Evolutionary conservation across 106 monocot genomes (phyloP), one percentile per base, ranked within the genome.

Genomic region (Vanilla planifolia): DNA sequence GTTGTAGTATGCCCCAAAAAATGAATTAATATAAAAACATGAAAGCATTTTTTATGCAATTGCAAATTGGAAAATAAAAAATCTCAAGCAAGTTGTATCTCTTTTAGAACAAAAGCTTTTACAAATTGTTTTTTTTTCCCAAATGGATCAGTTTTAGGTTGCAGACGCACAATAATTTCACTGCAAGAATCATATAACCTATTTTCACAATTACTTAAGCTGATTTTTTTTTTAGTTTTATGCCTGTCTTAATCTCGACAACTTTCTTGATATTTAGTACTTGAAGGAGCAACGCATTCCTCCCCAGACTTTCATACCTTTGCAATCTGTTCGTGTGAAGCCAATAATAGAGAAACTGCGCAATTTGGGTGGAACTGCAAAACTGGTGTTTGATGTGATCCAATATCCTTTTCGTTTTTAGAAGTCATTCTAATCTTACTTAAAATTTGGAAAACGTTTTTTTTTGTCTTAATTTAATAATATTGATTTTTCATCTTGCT

Each of bases 261-360:
- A 28, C 35, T 35, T 55, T 2, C 42, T 62, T 73, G 59, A 69
- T 36, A 21, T 73, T 47, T 70, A 98, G 98, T 98, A 98, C 69
- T 80, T 98, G 79, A 98, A 92, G 79, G 98, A 98, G 43, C 87
- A 98, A 34, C 84, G 79, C 14, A 76, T 85, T 58, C 98, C 98
- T 70, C 92, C 98, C 44, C 73, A 77, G 75, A 92, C 98, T 45
- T 98, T 98, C 67, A 98, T 98, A 51, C 98, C 98, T 26, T 48
- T 98, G 28, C 91, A 92, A 67, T 85, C 92, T 34, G 63, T 98
- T 62, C 98, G 98, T 65, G 88, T 92, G 64, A 98, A 98, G 62
- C 84, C 84, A 66, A 72, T 98, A 48, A 70, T 59, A 60, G 98
- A 98, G 66, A 92, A 71, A 46, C 59, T 92, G 60, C 91, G 98